A percentile compares a stretch with the other conserved stretches of the same genome.
phyloP scores from a whole-genome alignment of 2,329 filamentous ascomycete species.

The Claviceps pazoutovae region DNA sequence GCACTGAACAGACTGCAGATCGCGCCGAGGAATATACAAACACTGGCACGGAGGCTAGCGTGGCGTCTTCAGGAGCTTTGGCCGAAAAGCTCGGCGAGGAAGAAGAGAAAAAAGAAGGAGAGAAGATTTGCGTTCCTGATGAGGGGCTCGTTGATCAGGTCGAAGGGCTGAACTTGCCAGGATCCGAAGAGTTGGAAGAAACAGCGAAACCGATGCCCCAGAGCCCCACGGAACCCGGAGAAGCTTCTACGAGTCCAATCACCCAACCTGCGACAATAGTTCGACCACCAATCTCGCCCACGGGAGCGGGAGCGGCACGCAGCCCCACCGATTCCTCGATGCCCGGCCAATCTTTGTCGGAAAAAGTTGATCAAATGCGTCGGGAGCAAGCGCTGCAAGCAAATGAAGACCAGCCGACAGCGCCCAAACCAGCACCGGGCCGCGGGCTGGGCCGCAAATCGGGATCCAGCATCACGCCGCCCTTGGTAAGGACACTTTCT shows the following conservation, averaged over 20 bases:
- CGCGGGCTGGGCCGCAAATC: slow-evolving; percentile 29
- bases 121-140: slow-evolving; percentile 16
- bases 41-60: slow-evolving; percentile 19
- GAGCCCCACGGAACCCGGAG: neutral
- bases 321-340: slow-evolving; percentile 9
- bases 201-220: slow-evolving; percentile 10
- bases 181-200: slow-evolving; percentile 15
- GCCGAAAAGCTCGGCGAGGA: slow-evolving; percentile 12
- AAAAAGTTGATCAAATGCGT: slow-evolving; percentile 37
- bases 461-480: slow-evolving; percentile 33
- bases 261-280: slow-evolving; percentile 3
- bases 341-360: slow-evolving; percentile 20
- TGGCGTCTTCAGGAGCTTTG: slow-evolving; percentile 12
- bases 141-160: slow-evolving; percentile 30
- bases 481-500: slow-evolving; percentile 38
- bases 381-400: slow-evolving; percentile 27
- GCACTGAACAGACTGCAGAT: slow-evolving; percentile 18
- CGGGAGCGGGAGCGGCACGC: slow-evolving; percentile 4
- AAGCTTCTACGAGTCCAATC: neutral
- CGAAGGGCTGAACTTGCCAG: slow-evolving; percentile 36
- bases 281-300: slow-evolving; percentile 12
- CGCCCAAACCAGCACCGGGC: slow-evolving; percentile 17
- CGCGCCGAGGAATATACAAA: slow-evolving; percentile 23
- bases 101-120: slow-evolving; percentile 17
- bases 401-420: slow-evolving; percentile 13